Evolutionary conservation across 352 stramenopile genomes (phyloP).

Genomic region (Phytophthora tubulina): DNA sequence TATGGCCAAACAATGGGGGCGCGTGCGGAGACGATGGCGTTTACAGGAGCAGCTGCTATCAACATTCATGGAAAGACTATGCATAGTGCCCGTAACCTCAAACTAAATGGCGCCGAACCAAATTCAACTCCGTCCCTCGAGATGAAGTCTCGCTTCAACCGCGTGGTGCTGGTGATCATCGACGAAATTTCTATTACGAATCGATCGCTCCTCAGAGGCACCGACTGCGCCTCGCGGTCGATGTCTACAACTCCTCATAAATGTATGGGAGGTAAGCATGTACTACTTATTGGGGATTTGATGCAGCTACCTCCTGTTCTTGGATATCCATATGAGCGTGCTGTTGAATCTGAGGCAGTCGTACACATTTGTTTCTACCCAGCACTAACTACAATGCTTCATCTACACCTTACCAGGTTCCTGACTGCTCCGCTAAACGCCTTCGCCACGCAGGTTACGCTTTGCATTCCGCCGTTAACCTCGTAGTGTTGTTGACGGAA

Average conservation of each 20-base stretch:
- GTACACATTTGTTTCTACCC: too few relatives aligned
- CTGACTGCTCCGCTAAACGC: background rate
- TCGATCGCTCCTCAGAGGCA: slow-evolving; percentile 27
- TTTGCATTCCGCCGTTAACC: slow-evolving; percentile 21
- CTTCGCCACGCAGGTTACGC: slow-evolving; percentile 19
- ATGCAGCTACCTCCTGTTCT: slow-evolving; percentile 30
- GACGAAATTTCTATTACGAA: slow-evolving; percentile 43
- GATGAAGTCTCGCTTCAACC: slow-evolving; percentile 24
- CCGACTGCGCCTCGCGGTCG: slow-evolving; percentile 1
- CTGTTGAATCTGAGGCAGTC: background rate
- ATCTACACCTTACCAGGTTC: slow-evolving; percentile 6
- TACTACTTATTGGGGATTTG: slow-evolving; percentile 30
- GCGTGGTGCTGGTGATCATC: slow-evolving; percentile 28
- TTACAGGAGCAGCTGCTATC: slow-evolving; percentile 8
- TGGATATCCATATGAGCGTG: slow-evolving; percentile 22
- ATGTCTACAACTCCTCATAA: background rate
- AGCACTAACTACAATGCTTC: background rate
- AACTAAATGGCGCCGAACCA: slow-evolving; percentile 8
- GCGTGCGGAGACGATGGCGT: slow-evolving; percentile 8
- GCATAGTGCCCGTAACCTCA: slow-evolving; percentile 19
- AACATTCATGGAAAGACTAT: slow-evolving; percentile 25
- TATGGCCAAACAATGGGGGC: slow-evolving; percentile 2
- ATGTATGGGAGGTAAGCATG: slow-evolving; percentile 40
- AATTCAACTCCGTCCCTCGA: slow-evolving; percentile 9
- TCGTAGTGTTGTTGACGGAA: slow-evolving; percentile 17